Evolutionary conservation across 2,329 filamentous ascomycete species (phyloP).

Genomic region (Lasiodiplodia gonubiensis): DNA sequence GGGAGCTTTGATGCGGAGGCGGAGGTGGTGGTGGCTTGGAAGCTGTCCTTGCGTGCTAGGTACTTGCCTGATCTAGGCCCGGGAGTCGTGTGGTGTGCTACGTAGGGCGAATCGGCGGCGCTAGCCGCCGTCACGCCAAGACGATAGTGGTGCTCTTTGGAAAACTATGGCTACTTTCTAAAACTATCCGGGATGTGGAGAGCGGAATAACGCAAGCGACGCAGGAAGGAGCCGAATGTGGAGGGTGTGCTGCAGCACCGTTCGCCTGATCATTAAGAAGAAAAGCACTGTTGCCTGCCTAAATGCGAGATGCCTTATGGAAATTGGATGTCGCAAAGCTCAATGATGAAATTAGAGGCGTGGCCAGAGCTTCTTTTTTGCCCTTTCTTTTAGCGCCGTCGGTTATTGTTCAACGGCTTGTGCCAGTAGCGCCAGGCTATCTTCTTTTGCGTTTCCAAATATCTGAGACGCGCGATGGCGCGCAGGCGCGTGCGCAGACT

Average conservation of each 20-base stretch:
- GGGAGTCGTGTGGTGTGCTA: background rate
- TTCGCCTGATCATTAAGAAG: background rate
- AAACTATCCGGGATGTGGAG: background rate
- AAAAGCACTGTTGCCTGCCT: background rate
- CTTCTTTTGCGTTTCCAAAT: background rate
- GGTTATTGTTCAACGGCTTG: background rate
- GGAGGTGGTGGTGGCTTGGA: background rate
- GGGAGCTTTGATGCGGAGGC: background rate
- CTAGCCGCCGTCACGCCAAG: background rate
- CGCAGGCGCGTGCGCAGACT: background rate
- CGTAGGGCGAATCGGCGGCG: background rate
- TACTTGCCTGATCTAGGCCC: background rate
- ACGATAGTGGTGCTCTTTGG: background rate
- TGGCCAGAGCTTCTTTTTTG: background rate
- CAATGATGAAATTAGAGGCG: background rate
- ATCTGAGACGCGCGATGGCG: background rate
- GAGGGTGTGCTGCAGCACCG: background rate
- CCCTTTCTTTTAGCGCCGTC: background rate
- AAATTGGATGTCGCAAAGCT: background rate
- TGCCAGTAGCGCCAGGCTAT: background rate
- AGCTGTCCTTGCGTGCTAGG: no score
- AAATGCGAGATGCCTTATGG: background rate
- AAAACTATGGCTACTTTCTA: background rate
- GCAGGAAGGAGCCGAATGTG: background rate
- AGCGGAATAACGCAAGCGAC: background rate